Percentiles rank a stretch among this genome's conserved stretches.
Evolutionary conservation across 2,329 filamentous ascomycete species (phyloP).

Genomic region (Hypomyces perniciosus): DNA sequence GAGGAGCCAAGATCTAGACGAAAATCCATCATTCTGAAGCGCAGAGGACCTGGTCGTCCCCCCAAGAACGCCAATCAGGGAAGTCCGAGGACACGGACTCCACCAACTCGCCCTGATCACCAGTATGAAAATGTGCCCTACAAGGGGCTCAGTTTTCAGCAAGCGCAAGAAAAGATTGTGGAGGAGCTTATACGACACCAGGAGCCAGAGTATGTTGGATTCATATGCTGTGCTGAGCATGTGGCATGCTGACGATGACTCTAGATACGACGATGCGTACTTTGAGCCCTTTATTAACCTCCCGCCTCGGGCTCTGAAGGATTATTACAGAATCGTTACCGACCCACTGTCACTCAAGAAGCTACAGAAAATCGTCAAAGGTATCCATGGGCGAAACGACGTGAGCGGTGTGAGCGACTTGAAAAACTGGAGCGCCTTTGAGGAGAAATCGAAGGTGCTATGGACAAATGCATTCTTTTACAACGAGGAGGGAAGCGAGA

Average conservation of each 20-base stretch:
- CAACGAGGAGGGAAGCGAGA: slow-evolving; percentile 87
- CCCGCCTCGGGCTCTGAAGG: slow-evolving; percentile 67
- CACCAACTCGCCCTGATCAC: slow-evolving; percentile 41
- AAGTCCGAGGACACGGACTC: slow-evolving; percentile 30
- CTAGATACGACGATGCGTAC: slow-evolving; percentile 62
- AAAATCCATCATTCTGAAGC: slow-evolving; percentile 35
- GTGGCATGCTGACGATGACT: slow-evolving; percentile 22
- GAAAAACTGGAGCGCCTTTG: slow-evolving; percentile 76
- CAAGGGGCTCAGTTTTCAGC: slow-evolving; percentile 69
- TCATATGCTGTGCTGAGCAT: neutral
- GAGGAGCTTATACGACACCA: slow-evolving; percentile 65
- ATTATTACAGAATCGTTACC: slow-evolving; percentile 81
- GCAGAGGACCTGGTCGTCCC: slow-evolving; percentile 30
- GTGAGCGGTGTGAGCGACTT: slow-evolving; percentile 61
- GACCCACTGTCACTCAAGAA: slow-evolving; percentile 74
- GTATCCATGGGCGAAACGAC: slow-evolving; percentile 61
- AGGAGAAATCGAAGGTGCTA: slow-evolving; percentile 70
- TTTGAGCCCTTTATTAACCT: slow-evolving; percentile 72
- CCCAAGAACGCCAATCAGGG: slow-evolving; percentile 29
- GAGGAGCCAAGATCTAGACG: slow-evolving; percentile 26
- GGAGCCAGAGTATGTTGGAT: slow-evolving; percentile 54
- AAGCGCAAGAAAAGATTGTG: slow-evolving; percentile 81
- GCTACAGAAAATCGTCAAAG: slow-evolving; percentile 70
- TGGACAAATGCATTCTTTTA: slow-evolving; percentile 87
- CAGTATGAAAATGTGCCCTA: slow-evolving; percentile 56